Evolutionary conservation across 2,329 filamentous ascomycete genomes (phyloP).

Genomic region (Xylariaceae sp.): DNA sequence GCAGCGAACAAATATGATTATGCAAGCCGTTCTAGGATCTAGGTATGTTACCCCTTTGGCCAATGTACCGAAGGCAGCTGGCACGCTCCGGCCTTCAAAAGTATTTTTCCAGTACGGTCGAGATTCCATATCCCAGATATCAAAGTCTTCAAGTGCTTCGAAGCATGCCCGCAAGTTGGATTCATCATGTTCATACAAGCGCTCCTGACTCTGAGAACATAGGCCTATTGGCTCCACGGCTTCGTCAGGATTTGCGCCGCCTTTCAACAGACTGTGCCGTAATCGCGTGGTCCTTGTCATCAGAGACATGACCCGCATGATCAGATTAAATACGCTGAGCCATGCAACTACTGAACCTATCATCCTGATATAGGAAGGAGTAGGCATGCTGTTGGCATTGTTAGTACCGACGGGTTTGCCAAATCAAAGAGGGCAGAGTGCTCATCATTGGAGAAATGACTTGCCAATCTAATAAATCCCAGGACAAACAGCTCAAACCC

Average conservation of each 20-base stretch:
- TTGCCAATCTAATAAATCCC: conserved; percentile 17
- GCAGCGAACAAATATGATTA: conserved; percentile 17
- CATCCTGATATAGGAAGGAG: conserved; percentile 16
- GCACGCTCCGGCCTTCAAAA: conserved; percentile 11
- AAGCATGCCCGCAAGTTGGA: conserved; percentile 10
- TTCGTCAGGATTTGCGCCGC: neutral
- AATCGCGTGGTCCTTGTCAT: conserved; percentile 14
- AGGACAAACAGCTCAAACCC: conserved; percentile 20
- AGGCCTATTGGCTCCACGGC: neutral
- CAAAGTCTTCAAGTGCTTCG: conserved; percentile 16
- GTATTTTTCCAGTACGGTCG: conserved; percentile 15
- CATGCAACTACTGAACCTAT: conserved; percentile 11
- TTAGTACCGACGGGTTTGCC: conserved; percentile 2
- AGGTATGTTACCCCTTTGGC: conserved; percentile 1
- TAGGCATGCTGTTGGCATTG: conserved; percentile 12
- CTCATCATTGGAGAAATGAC: neutral
- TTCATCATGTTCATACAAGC: conserved; percentile 7
- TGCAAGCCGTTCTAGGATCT: conserved; percentile 19
- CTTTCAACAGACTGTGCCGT: conserved; percentile 11
- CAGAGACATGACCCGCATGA: conserved; percentile 19
- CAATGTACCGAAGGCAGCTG: conserved; percentile 15
- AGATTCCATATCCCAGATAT: conserved; percentile 16
- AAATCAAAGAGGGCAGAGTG: neutral
- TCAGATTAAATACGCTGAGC: conserved; percentile 12
- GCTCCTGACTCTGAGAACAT: neutral